Evolutionary conservation across 225 moss, liverwort and hornwort genomes (phyloP), one percentile per base, ranked within the genome.

Genomic region (Physcomitrium patens): DNA sequence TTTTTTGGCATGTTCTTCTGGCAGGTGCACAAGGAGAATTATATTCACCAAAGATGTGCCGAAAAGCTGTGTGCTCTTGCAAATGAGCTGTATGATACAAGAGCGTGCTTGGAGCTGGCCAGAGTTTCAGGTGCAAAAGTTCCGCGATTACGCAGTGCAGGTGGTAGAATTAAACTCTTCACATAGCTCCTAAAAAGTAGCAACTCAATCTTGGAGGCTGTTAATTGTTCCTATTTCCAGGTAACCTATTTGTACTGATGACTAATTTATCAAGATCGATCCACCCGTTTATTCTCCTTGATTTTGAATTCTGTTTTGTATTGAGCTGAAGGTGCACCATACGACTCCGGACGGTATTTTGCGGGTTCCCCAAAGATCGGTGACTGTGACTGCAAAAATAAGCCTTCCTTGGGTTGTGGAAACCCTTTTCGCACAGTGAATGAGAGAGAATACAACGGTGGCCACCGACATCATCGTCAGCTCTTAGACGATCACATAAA

Each of bases 331-430:
- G 71, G 23, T 47, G 41, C 9, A 20, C 16, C 47, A 24, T 71
- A 23, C 46, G 60, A 24, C 47, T 26, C n/a, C 9, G 15, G 17
- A 46, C 20, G 16, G 6, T 5, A 12, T 10, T 47, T 16, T 2
- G 41, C 17, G 14, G 71, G 59, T 13, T 79, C 79, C n/a, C 73
- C 79, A 1, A 73, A 73, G 46, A 63, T 63, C 19, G 79, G 79
- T 10, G 15, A 8, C 2, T 79, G 79, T 43, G 10, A 62, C 0
- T 79, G 68, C 48, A 46, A 43, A 12, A 26, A 67, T 50, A 57
- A 60, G 51, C 43, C 73, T 24, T n/a, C 42, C 0, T 3, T 0
- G 17, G 23, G 10, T 16, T 71, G 58, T 23, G 44, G 4, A 7
- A 67, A 73, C 46, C 18, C 68, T 0, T 48, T 49, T 18, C 60